phyloP scores from a whole-genome alignment of 2,329 filamentous ascomycete genomes.

The Xylariaceae sp. region DNA sequence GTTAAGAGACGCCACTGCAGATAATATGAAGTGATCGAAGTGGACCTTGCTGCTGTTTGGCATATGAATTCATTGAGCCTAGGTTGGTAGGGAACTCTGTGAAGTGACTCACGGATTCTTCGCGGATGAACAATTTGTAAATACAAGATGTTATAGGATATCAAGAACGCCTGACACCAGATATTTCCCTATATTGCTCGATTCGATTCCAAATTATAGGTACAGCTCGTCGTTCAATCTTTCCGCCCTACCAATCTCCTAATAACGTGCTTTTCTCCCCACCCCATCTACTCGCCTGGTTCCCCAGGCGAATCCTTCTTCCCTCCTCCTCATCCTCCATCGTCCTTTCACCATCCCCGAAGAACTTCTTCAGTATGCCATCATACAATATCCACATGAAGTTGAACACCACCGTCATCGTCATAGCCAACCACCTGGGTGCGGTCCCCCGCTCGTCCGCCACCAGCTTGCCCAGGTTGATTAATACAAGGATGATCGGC shows the following conservation, averaged over 20 bases:
- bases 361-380: slow-evolving; percentile 56
- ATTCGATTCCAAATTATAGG: no score
- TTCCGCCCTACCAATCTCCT: slow-evolving; percentile 20
- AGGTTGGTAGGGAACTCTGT: no score
- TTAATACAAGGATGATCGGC: slow-evolving; percentile 53
- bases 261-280: slow-evolving; percentile 21
- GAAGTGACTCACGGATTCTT: no score
- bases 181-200: not conserved
- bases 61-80: no score
- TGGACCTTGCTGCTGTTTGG: no score
- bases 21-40: no score
- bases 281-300: not conserved
- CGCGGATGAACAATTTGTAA: no score
- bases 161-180: slow-evolving; percentile 3
- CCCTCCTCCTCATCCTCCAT: slow-evolving; percentile 15
- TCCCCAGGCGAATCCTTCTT: not conserved
- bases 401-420: slow-evolving; percentile 41
- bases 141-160: no score
- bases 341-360: slow-evolving; percentile 82
- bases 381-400: slow-evolving; percentile 64
- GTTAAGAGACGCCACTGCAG: no score
- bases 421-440: slow-evolving; percentile 61
- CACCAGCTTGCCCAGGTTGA: slow-evolving; percentile 43
- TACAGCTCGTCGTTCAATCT: no score
- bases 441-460: slow-evolving; percentile 55